phyloP scores from a whole-genome alignment of 2,329 filamentous ascomycete genomes.

The Monosporascus sp. region DNA sequence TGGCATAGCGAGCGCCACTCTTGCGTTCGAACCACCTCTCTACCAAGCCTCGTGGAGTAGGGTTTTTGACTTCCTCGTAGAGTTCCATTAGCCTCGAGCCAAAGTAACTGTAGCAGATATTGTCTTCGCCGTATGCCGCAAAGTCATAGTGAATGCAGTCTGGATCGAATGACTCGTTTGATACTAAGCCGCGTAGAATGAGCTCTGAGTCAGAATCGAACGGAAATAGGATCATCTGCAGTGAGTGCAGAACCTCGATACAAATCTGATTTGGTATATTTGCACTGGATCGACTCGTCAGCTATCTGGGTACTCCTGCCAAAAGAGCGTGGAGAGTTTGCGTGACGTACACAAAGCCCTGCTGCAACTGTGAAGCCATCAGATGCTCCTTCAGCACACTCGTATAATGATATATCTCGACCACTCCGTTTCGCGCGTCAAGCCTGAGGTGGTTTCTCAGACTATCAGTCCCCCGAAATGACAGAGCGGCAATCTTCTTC shows the following conservation, averaged over 20 bases:
- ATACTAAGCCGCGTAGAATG: slow-evolving; percentile 11
- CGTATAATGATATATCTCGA: slow-evolving; percentile 26
- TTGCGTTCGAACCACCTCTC: too few relatives aligned
- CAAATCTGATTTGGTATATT: slow-evolving; percentile 8
- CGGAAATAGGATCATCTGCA: slow-evolving; percentile 20
- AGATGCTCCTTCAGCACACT: slow-evolving; percentile 25
- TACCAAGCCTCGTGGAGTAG: slow-evolving; percentile 1
- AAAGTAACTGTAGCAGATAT: slow-evolving; percentile 1
- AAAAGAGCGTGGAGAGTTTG: too few relatives aligned
- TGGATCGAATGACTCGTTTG: slow-evolving; percentile 9
- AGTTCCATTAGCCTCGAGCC: slow-evolving; percentile 4
- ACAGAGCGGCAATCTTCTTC: slow-evolving; percentile 18
- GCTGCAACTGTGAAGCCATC: too few relatives aligned
- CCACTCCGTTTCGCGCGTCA: slow-evolving; percentile 17
- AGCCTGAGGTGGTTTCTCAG: slow-evolving; percentile 24
- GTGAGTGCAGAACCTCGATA: slow-evolving; percentile 21
- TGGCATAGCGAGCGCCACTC: too few relatives aligned
- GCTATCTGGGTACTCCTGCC: too few relatives aligned
- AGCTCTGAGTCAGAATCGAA: slow-evolving; percentile 13
- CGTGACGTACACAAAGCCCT: too few relatives aligned
- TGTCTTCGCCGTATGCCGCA: neutral
- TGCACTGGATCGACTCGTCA: slow-evolving; percentile 11
- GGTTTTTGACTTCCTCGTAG: slow-evolving; percentile 7
- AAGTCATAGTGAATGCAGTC: slow-evolving; percentile 1
- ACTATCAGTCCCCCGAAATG: slow-evolving; percentile 21